Evolutionary conservation across 2,329 filamentous ascomycete species (phyloP).

Genomic region (Fusarium hostae): DNA sequence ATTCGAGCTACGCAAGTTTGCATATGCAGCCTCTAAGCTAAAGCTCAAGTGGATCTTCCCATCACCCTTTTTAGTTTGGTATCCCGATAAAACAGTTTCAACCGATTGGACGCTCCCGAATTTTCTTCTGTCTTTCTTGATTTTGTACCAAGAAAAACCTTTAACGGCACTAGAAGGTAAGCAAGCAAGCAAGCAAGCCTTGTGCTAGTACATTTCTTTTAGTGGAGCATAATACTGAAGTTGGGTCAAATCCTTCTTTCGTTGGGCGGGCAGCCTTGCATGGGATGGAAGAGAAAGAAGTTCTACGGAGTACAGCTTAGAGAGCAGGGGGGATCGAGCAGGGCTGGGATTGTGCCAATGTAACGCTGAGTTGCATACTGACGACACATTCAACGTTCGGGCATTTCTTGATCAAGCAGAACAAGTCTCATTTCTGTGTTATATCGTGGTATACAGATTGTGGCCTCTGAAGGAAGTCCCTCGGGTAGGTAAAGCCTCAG

Average conservation of each 20-base stretch:
- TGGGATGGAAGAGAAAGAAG: not conserved
- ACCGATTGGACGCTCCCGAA: constrained; percentile 20
- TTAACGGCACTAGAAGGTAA: not conserved
- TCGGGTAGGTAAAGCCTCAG: not conserved
- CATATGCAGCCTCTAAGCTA: constrained; percentile 3
- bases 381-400: constrained; percentile 27
- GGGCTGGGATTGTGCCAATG: constrained; percentile 16
- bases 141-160: not conserved
- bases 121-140: not conserved
- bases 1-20: constrained; percentile 13
- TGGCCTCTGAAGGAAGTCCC: not conserved
- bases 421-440: constrained; percentile 1
- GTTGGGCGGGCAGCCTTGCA: constrained; percentile 31
- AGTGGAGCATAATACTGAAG: not conserved
- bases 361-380: constrained; percentile 36
- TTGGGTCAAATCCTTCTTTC: not conserved
- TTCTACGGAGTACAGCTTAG: not conserved
- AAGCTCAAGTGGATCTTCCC: constrained; percentile 17
- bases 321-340: constrained; percentile 22
- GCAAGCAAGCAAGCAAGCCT: not conserved
- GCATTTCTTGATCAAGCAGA: constrained; percentile 17
- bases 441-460: not conserved
- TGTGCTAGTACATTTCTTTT: not conserved
- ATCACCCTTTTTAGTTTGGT: not conserved
- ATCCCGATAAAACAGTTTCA: constrained; percentile 12